Evolutionary conservation across 2,329 filamentous ascomycete species (phyloP).

Genomic region (Metarhizium guizhouense): DNA sequence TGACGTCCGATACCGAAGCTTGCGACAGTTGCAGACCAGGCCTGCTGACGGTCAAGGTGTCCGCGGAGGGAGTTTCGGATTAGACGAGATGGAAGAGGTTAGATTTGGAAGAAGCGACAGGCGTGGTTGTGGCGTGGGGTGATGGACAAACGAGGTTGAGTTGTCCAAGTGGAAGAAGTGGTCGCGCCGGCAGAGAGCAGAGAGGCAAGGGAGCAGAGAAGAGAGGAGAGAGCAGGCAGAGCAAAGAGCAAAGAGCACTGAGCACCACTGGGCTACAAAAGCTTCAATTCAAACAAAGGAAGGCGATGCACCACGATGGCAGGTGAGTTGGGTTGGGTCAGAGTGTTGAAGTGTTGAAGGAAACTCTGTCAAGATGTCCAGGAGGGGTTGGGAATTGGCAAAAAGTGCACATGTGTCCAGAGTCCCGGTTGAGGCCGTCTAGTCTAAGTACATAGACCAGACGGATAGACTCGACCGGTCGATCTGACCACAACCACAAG

Average conservation of each 20-base stretch:
- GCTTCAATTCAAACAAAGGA: not conserved
- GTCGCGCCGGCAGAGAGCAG: not conserved
- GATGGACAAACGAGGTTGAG: not conserved
- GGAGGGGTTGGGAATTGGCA: not conserved
- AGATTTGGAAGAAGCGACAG: conserved; percentile 6
- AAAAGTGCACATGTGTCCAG: not conserved
- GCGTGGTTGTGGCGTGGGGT: not conserved
- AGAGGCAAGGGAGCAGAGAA: not conserved
- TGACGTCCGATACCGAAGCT: not conserved
- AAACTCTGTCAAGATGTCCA: not conserved
- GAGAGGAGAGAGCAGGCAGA: not conserved
- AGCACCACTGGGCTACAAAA: not conserved
- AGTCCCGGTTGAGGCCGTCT: not conserved
- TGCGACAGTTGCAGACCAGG: not conserved
- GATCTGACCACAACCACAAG: too few species aligned
- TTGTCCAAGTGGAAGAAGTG: not conserved
- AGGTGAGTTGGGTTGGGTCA: too few species aligned
- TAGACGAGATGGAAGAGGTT: not conserved
- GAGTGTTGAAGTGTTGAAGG: not conserved
- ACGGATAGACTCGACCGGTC: too few species aligned
- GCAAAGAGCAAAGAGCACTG: not conserved
- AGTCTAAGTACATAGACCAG: not conserved
- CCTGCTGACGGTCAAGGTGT: not conserved
- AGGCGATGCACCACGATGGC: not conserved
- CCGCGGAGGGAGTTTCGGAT: not conserved